Percentiles rank a stretch among this genome's conserved stretches.
Evolutionary conservation across 2,329 filamentous ascomycete species (phyloP).

Genomic region (Colletotrichum sp.): DNA sequence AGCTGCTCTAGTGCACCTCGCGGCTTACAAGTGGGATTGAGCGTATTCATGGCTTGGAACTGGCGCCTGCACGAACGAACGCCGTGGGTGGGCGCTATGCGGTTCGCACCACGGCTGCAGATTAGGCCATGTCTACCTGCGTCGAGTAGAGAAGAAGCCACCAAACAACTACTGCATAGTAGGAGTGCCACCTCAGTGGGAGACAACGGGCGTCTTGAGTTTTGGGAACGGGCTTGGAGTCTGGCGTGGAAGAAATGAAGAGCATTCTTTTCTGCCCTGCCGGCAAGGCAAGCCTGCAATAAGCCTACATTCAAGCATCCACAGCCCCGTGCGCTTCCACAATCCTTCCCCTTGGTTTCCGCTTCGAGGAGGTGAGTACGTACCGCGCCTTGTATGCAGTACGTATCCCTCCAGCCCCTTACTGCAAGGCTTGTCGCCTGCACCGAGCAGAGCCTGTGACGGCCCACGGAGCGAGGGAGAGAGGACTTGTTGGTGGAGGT

Average conservation of each 20-base stretch:
- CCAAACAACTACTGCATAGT: not conserved
- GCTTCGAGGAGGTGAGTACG: not conserved
- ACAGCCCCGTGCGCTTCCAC: not conserved
- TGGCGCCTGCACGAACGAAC: not conserved
- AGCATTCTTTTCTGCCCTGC: not conserved
- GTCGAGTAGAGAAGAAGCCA: not conserved
- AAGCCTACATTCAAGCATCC: not conserved
- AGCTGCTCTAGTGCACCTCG: not conserved
- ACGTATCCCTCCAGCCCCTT: not conserved
- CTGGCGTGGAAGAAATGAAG: not conserved
- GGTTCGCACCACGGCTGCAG: not conserved
- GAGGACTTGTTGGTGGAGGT: not conserved
- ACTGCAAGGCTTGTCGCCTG: not conserved
- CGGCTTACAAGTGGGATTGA: not conserved
- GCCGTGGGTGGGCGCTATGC: not conserved
- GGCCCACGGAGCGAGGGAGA: not conserved
- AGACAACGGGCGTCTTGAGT: not conserved
- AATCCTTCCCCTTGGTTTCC: slow-evolving; percentile 7
- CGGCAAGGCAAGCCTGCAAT: not conserved
- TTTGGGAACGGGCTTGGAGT: not conserved
- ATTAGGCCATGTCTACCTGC: not conserved
- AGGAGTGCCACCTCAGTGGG: not conserved
- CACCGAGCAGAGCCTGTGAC: not conserved
- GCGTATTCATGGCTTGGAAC: not conserved
- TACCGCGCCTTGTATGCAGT: not conserved